Percentiles rank a stretch among this genome's conserved stretches.
These are phyloP conservation scores for Penicillium sp. DNA, from an alignment of 2,329 filamentous ascomycete species.

Conservation along the genomic window DNA sequence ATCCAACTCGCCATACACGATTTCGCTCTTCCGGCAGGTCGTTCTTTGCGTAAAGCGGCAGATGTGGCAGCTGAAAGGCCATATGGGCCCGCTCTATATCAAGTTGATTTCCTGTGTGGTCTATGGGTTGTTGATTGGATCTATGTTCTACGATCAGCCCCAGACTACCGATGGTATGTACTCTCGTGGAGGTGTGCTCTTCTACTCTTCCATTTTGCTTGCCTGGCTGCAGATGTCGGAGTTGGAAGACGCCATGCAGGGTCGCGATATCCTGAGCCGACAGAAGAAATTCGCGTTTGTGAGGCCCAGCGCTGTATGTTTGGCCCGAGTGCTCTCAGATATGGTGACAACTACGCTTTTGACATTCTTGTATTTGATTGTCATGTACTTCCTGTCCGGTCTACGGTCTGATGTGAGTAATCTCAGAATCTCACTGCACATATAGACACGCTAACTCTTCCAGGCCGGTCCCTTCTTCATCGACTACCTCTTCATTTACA, in stretches of 20 bases:
- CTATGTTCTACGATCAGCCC: conserved; percentile 67
- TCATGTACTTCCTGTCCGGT: conserved; percentile 62
- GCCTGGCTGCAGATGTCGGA: conserved; percentile 70
- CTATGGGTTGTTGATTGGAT: conserved; percentile 69
- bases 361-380: conserved; percentile 56
- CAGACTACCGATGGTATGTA: conserved; percentile 59
- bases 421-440: background rate
- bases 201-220: conserved; percentile 63
- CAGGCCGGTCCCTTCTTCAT: conserved; percentile 62
- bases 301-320: conserved; percentile 58
- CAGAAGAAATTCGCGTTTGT: conserved; percentile 66
- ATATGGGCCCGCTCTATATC: conserved; percentile 68
- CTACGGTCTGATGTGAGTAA: conserved; percentile 29
- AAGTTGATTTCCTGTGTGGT: conserved; percentile 72
- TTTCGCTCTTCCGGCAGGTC: conserved; percentile 69
- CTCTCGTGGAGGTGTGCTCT: conserved; percentile 58
- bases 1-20: conserved; percentile 70
- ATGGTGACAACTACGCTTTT: conserved; percentile 55
- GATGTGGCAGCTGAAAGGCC: conserved; percentile 71
- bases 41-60: conserved; percentile 60
- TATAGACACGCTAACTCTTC: background rate
- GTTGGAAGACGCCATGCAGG: conserved; percentile 71
- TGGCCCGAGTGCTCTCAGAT: conserved; percentile 59
- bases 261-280: conserved; percentile 64
- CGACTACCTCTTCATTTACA: conserved; percentile 60